phyloP scores from a whole-genome alignment of 148 eudicot genomes.

The Oxyria digyna region DNA sequence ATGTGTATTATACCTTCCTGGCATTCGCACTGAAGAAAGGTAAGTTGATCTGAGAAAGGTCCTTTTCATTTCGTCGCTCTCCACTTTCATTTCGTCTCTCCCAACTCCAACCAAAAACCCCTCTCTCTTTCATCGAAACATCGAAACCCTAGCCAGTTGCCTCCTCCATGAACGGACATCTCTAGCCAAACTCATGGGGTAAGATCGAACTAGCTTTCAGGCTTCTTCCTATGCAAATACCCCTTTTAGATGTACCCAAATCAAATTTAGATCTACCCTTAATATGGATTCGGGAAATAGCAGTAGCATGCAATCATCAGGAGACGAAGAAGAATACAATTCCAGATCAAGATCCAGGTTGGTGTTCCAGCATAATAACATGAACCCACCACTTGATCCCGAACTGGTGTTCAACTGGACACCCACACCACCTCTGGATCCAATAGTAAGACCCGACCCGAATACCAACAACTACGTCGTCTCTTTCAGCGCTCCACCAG shows the following conservation, averaged over 20 bases:
- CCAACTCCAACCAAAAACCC: background rate
- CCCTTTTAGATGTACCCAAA: no score
- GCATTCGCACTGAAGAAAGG: constrained; percentile 2
- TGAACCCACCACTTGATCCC: background rate
- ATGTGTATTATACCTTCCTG: background rate
- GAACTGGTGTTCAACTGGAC: background rate
- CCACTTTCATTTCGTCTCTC: background rate
- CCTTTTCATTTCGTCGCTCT: background rate
- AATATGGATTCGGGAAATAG: constrained; percentile 67
- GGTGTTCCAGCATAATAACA: background rate
- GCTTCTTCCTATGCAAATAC: no score
- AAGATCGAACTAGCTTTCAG: no score
- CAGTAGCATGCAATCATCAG: constrained; percentile 63
- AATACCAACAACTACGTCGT: background rate
- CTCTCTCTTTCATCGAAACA: background rate
- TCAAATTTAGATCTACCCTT: no score
- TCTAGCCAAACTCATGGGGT: no score
- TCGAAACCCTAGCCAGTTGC: no score
- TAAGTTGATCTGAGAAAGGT: background rate
- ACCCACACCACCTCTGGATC: background rate
- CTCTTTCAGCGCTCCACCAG: background rate
- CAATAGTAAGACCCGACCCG: constrained; percentile 5
- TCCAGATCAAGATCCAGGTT: constrained; percentile 29
- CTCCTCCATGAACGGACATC: no score
- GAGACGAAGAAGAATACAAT: constrained; percentile 44